A percentile compares a stretch with the other conserved stretches of the same genome.
Evolutionary conservation across 1,284 basidiomycete species (phyloP).

Genomic region (Moesziomyces parantarcticus): DNA sequence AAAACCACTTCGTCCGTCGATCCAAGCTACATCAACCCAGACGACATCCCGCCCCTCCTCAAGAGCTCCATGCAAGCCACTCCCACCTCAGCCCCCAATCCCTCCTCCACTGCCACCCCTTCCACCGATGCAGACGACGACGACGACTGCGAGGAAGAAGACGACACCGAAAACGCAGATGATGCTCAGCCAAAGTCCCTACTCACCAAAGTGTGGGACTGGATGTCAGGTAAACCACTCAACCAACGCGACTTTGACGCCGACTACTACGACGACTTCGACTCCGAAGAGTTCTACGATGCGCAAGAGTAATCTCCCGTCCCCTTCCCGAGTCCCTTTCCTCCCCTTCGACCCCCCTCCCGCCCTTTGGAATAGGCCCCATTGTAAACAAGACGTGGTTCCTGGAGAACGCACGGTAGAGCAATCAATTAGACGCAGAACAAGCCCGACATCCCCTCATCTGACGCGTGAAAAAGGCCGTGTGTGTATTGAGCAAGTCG

Average conservation of each 20-base stretch:
- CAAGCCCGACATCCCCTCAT: too few relatives aligned
- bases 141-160: conserved; percentile 23
- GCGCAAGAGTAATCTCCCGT: conserved; percentile 7
- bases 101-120: conserved; percentile 3
- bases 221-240: conserved; percentile 24
- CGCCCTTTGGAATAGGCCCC: conserved; percentile 6
- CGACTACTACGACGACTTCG: conserved; percentile 18
- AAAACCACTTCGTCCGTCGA: conserved; percentile 7
- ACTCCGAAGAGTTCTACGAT: conserved; percentile 19
- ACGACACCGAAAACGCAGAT: conserved; percentile 3
- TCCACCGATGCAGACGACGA: not conserved
- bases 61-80: conserved; percentile 9
- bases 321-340: too few relatives aligned
- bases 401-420: conserved; percentile 9
- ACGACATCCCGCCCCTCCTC: conserved; percentile 30
- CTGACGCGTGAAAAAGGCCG: too few relatives aligned
- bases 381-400: conserved; percentile 1
- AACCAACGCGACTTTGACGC: conserved; percentile 19
- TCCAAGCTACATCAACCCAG: conserved; percentile 17
- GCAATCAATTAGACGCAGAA: too few relatives aligned
- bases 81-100: not conserved
- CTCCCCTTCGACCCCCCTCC: not conserved
- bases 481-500: too few relatives aligned
- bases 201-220: conserved; percentile 33
- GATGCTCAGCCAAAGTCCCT: conserved; percentile 2